phyloP scores from a whole-genome alignment of 305 asterid genomes.

The Rubia peregrina region DNA sequence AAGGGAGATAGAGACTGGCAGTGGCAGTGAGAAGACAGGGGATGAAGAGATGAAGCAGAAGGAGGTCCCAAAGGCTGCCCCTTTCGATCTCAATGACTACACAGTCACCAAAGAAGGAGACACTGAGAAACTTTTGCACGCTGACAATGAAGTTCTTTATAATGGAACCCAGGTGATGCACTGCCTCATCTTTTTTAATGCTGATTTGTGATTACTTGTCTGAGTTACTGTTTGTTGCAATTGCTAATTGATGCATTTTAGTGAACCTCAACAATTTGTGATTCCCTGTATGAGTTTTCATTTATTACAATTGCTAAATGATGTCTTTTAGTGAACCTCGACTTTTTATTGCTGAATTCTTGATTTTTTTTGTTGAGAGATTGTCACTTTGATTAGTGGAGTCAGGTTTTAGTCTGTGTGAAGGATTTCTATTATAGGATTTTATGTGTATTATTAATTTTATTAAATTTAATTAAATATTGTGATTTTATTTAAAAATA shows the following conservation, averaged over 20 bases:
- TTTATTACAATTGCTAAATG: too few relatives aligned
- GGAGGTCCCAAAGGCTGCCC: conserved; percentile 21
- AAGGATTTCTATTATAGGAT: neutral
- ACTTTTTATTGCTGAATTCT: neutral
- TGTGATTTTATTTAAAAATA: too few relatives aligned
- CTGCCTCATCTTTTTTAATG: neutral
- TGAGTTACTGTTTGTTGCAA: neutral
- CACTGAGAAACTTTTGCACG: conserved; percentile 90
- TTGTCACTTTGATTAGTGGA: neutral
- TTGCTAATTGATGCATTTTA: neutral
- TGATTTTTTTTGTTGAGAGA: neutral
- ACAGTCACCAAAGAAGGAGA: conserved; percentile 76
- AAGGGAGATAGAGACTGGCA: conserved; percentile 33
- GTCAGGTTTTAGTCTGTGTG: neutral
- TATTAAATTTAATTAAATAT: too few relatives aligned
- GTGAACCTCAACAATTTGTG: neutral
- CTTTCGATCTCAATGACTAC: too few relatives aligned
- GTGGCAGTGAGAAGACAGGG: conserved; percentile 29
- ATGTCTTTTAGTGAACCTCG: too few relatives aligned
- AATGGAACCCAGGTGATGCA: conserved; percentile 74
- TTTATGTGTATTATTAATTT: too few relatives aligned
- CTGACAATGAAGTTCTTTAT: conserved; percentile 75
- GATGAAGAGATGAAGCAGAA: conserved; percentile 33
- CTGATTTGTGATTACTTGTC: neutral
- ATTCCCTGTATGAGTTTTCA: too few relatives aligned